Evolutionary conservation across 176 grass and related monocot species (phyloP), one percentile per base, ranked within the genome.

Genomic region (Carex kokanica): DNA sequence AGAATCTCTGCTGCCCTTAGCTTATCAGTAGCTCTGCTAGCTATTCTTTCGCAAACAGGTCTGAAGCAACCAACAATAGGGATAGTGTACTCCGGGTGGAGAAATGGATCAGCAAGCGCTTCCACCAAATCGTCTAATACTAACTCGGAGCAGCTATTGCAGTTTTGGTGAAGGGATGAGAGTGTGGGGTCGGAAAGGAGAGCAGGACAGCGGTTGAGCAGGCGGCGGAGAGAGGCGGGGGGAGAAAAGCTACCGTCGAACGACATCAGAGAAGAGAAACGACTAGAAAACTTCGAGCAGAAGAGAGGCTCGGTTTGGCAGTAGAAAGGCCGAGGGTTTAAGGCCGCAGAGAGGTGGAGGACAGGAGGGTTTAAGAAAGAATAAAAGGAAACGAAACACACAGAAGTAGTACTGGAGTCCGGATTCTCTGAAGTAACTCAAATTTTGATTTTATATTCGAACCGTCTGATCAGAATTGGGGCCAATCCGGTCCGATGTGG

Each of bases 41-140:
- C 32, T 51, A 94, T 87, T 2, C 74, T 57, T 51, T 75, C 84
- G 38, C 92, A 91, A 21, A 94, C 60, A 2, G 88, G 90, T 70
- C 85, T 92, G 75, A 94, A 98, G 89, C 92, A 94, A 27, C 95
- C 92, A 8, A 94, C 54, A 20, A 98, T 84, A 47, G 92, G 90
- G 82, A 94, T 23, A 51, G 92, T 98, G 86, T 91, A 98, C 45
- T 83, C 59, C 3, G 86, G 92, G 85, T 98, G 92, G 72, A 98
- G 88, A 55, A 98, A 88, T 10, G 95, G 89, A 67, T 98, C 95
- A 1, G 88, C 92, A 25, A 94, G 83, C 77, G 89, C 90, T 31
- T 85, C 87, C 70, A 80, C 87, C 6, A 97, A 23, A 60, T 92
- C 94, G 10, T 94, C 90, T 60, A 2, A 1, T 55, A 81, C 12